phyloP scores from a whole-genome alignment of 2,329 filamentous ascomycete species.

The Chaetomium strumarium region DNA sequence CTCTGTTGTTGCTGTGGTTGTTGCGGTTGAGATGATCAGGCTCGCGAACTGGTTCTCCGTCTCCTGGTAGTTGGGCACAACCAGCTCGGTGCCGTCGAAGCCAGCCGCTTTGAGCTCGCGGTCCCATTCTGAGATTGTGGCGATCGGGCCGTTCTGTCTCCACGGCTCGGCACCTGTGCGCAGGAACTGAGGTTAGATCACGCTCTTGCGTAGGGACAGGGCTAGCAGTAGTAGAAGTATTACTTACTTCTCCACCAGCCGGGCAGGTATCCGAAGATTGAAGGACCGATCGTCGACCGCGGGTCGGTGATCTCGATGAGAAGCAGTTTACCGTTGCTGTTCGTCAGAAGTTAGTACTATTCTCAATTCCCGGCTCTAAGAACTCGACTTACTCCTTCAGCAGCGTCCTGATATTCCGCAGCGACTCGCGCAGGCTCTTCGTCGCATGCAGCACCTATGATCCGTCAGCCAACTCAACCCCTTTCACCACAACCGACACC shows the following conservation, averaged over 20 bases:
- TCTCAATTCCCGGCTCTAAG: too few species aligned
- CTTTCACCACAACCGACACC: too few species aligned
- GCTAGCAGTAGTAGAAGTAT: not conserved
- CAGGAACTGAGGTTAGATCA: not conserved
- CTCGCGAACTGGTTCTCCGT: not conserved
- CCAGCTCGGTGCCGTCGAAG: not conserved
- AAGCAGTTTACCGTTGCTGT: conserved; percentile 30
- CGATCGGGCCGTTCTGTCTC: not conserved
- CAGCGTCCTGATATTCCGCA: conserved; percentile 29
- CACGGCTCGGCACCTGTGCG: not conserved
- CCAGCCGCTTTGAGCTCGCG: not conserved
- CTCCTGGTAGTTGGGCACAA: not conserved
- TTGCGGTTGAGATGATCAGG: not conserved
- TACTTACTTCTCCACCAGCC: conserved; percentile 29
- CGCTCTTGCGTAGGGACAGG: not conserved
- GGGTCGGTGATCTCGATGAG: conserved; percentile 12
- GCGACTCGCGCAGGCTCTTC: conserved; percentile 20
- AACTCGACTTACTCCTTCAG: conserved; percentile 11
- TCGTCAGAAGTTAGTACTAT: not conserved
- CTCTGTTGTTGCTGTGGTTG: not conserved
- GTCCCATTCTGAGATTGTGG: not conserved
- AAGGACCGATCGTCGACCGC: not conserved
- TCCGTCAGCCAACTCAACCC: not conserved
- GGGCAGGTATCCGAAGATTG: conserved; percentile 22
- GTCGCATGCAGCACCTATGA: conserved; percentile 30